A percentile compares a stretch with the other conserved stretches of the same genome.
These are phyloP conservation scores for Mucor sp. DNA, from an alignment of 371 early-diverging fungal species.

Conservation along the genomic window DNA sequence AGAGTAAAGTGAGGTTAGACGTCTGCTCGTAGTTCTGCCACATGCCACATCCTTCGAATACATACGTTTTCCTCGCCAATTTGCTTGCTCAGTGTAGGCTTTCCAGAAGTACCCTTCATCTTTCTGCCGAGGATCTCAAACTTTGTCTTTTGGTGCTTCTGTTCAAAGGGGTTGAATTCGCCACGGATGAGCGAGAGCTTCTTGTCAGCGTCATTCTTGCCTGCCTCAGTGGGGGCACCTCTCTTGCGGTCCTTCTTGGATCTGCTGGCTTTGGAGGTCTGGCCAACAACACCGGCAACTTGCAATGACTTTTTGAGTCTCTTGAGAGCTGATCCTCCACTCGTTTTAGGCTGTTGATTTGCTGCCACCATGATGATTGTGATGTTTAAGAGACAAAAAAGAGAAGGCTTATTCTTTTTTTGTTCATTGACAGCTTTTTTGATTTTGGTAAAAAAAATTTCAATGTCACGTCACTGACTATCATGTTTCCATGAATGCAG, in stretches of 20 bases:
- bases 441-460: slow-evolving; percentile 4
- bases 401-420: slow-evolving; percentile 9
- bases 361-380: slow-evolving; percentile 21
- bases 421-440: slow-evolving; percentile 6
- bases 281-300: slow-evolving; percentile 80
- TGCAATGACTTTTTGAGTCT: slow-evolving; percentile 75
- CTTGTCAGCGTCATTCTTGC: slow-evolving; percentile 54
- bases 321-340: slow-evolving; percentile 74
- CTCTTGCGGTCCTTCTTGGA: slow-evolving; percentile 68
- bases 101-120: slow-evolving; percentile 81
- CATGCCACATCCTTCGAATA: too few relatives aligned
- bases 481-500: not conserved
- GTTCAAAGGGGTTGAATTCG: slow-evolving; percentile 89
- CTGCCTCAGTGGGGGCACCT: slow-evolving; percentile 57
- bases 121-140: slow-evolving; percentile 88
- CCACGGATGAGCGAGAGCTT: slow-evolving; percentile 59
- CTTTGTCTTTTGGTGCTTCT: slow-evolving; percentile 76
- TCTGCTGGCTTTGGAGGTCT: slow-evolving; percentile 57
- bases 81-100: slow-evolving; percentile 81
- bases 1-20: not conserved
- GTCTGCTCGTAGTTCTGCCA: too few relatives aligned
- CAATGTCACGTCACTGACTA: slow-evolving; percentile 8
- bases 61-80: slow-evolving; percentile 80
- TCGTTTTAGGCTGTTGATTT: slow-evolving; percentile 29
- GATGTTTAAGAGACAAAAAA: not conserved